Evolutionary conservation across 768 basidiomycete genomes (phyloP), one percentile per base, ranked within the genome.

Genomic region (Leucosporidium yakuticum): DNA sequence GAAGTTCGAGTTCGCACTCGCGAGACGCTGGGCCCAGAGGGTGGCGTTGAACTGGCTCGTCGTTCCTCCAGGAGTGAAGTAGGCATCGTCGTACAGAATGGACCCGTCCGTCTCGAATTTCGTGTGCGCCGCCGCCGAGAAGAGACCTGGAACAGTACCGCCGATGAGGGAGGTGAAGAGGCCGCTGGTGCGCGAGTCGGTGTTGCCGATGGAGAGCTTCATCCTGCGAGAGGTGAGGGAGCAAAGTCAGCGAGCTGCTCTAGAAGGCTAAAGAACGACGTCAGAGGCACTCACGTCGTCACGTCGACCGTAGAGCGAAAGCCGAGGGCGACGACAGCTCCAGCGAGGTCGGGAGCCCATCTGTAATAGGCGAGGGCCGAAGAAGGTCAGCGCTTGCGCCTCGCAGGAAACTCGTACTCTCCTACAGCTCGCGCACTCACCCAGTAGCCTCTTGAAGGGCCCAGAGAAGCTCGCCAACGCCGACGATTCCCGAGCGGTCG

Each of bases 151-250:
- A 29, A 31, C 53, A 5, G 25, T 25, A 27, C 53, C 53, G 23
- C 15, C 14, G 53, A 54, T 25, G 27, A 54, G 53, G 15, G 53
- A 44, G 39, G 39, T 54, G 15, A 54, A 31, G 14, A 29, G 53
- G 27, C 53, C 53, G 27, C 53, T 54, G 25, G 53, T 54, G 25
- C 53, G 53, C 53, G 53, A 54, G 53, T 54, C 53, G 53, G 53
- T 54, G 27, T 17, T 14, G 53, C 53, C 53, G 53, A 54, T 54
- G 14, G 53, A 54, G 27, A 54, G 27, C 27, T 54, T 54, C 14
- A 54, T 25, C 15, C 53, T 54, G 27, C 9, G 53, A 29, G 15
- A 4, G n/a, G 2, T 1, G 14, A 29, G 17, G 5, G 53, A 17
- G 25, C 5, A 11, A 29, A 15, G 14, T 44, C 39, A 44, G 39